A percentile compares a stretch with the other conserved stretches of the same genome.
phyloP scores from a whole-genome alignment of 805 yeast genomes.

The Cyberlindnera nakhonratchasimensis region DNA sequence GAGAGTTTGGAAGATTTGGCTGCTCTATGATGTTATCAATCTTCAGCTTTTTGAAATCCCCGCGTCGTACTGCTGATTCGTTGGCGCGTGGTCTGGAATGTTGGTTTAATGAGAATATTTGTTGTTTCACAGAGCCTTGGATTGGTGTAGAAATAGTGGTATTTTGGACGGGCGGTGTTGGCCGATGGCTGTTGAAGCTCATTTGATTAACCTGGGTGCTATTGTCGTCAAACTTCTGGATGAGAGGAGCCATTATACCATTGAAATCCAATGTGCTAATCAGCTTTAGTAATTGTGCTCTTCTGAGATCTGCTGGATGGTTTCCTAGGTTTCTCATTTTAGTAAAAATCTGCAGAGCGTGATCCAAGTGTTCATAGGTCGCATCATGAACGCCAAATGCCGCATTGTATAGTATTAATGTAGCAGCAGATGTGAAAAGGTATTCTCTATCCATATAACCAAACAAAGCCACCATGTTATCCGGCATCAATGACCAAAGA shows the following conservation, averaged over 20 bases:
- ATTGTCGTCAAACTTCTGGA: slow-evolving; percentile 53
- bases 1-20: slow-evolving; percentile 10
- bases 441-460: slow-evolving; percentile 89
- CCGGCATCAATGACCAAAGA: slow-evolving; percentile 70
- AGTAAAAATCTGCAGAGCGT: slow-evolving; percentile 64
- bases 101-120: neutral
- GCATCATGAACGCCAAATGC: slow-evolving; percentile 82
- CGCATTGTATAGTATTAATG: slow-evolving; percentile 67
- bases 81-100: slow-evolving; percentile 5
- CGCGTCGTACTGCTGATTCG: slow-evolving; percentile 19
- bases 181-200: slow-evolving; percentile 15
- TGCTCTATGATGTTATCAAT: slow-evolving; percentile 18
- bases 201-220: slow-evolving; percentile 13
- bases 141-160: slow-evolving; percentile 1
- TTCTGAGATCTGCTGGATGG: slow-evolving; percentile 72
- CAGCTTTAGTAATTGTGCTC: slow-evolving; percentile 66
- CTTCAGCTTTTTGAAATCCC: slow-evolving; percentile 16
- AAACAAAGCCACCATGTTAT: slow-evolving; percentile 78
- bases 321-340: slow-evolving; percentile 76
- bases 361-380: slow-evolving; percentile 67
- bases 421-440: slow-evolving; percentile 71
- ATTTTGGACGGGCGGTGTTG: slow-evolving; percentile 5
- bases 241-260: slow-evolving; percentile 55
- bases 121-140: neutral
- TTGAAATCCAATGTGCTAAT: slow-evolving; percentile 65